Evolutionary conservation across 2,329 filamentous ascomycete genomes (phyloP).

Genomic region (Fusarium torreyae): DNA sequence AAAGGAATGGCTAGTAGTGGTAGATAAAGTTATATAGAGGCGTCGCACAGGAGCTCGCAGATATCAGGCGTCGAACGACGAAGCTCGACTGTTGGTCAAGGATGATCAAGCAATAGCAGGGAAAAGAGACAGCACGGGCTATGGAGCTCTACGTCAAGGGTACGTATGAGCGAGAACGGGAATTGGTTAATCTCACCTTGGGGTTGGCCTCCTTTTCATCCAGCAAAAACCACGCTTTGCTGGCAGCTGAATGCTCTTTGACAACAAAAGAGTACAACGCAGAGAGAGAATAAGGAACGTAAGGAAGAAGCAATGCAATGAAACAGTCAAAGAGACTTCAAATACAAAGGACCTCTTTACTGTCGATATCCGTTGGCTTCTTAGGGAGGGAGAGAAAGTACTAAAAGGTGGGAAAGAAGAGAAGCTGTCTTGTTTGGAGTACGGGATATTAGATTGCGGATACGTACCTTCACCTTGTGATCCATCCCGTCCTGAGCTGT

Average conservation of each 20-base stretch:
- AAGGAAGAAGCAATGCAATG: conserved; percentile 32
- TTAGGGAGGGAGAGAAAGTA: conserved; percentile 23
- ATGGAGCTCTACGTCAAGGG: conserved; percentile 23
- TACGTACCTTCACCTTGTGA: conserved; percentile 44
- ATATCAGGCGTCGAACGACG: conserved; percentile 14
- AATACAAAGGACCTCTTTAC: conserved; percentile 31
- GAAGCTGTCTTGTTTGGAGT: conserved; percentile 43
- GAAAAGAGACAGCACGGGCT: conserved; percentile 12
- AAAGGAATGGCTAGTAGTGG: not conserved
- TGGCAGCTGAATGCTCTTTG: conserved; percentile 21
- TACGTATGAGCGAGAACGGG: conserved; percentile 22
- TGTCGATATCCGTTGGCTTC: conserved; percentile 36
- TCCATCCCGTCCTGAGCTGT: conserved; percentile 37
- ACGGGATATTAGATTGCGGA: conserved; percentile 46
- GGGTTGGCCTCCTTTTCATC: conserved; percentile 40
- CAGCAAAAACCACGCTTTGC: conserved; percentile 38
- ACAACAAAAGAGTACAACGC: conserved; percentile 14
- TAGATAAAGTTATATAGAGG: conserved; percentile 16
- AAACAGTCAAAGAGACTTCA: conserved; percentile 31
- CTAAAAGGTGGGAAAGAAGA: conserved; percentile 24
- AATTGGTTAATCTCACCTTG: conserved; percentile 42
- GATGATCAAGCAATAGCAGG: conserved; percentile 20
- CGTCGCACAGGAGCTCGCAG: conserved; percentile 17
- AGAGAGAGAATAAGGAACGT: conserved; percentile 24
- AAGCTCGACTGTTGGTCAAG: conserved; percentile 30